Percentiles rank a stretch among this genome's conserved stretches.
Evolutionary conservation across 208 protist species (phyloP).

Genomic region (Leishmania martiniquensis): DNA sequence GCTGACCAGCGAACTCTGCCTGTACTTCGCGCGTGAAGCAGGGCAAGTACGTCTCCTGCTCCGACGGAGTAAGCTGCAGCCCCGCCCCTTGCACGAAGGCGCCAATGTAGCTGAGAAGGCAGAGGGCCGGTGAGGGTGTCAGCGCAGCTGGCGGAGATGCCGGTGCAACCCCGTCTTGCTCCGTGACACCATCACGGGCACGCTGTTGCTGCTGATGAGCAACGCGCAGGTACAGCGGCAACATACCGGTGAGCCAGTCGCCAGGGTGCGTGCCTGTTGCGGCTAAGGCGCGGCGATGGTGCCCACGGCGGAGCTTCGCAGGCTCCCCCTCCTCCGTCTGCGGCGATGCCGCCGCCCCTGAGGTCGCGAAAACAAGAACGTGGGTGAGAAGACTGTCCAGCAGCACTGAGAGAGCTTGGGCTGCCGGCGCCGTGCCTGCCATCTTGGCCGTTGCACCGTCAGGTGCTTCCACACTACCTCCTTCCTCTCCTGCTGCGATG

Average conservation of each 20-base stretch:
- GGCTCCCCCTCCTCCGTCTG: background rate
- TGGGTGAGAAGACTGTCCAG: slow-evolving; percentile 15
- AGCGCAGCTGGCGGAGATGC: background rate
- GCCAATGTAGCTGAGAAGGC: slow-evolving; percentile 30
- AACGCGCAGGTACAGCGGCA: slow-evolving; percentile 27
- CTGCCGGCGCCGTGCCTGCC: background rate
- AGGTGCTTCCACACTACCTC: background rate
- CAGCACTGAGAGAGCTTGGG: slow-evolving; percentile 7
- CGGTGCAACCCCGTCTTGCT: background rate
- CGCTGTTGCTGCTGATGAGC: slow-evolving; percentile 7
- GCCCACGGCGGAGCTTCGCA: slow-evolving; percentile 9
- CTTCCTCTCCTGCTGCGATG: background rate
- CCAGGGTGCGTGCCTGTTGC: background rate
- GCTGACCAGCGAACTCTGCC: slow-evolving; percentile 4
- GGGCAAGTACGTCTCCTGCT: slow-evolving; percentile 23
- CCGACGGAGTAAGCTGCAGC: slow-evolving; percentile 23
- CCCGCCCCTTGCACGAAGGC: slow-evolving; percentile 25
- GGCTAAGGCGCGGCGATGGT: background rate
- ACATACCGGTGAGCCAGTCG: slow-evolving; percentile 30
- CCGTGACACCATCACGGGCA: background rate
- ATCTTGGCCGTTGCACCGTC: background rate
- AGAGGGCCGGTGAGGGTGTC: slow-evolving; percentile 20
- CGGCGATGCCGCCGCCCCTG: background rate
- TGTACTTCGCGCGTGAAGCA: slow-evolving; percentile 11
- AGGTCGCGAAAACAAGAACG: slow-evolving; percentile 1